phyloP scores from a whole-genome alignment of 2,329 filamentous ascomycete genomes.

The Colletotrichum liriopes region DNA sequence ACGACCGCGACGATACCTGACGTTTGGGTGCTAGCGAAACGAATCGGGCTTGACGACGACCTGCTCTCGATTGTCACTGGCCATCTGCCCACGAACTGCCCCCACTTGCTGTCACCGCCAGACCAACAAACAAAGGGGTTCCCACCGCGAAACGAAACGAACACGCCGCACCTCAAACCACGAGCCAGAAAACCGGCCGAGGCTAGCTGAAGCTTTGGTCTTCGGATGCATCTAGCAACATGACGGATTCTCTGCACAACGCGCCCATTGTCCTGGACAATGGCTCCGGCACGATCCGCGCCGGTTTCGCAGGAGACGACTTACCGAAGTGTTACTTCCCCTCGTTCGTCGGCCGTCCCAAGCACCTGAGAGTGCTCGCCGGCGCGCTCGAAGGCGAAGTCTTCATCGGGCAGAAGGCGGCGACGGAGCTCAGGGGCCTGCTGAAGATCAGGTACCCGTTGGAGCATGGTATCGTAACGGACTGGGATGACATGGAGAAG shows the following conservation, averaged over 20 bases:
- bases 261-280: slow-evolving; percentile 99
- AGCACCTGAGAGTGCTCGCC: slow-evolving; percentile 95
- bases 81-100: slow-evolving; percentile 11
- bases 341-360: slow-evolving; percentile 95
- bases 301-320: slow-evolving; percentile 96
- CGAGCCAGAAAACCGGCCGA: slow-evolving; percentile 15
- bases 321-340: slow-evolving; percentile 97
- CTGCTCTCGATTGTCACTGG: neutral
- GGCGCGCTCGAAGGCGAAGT: slow-evolving; percentile 96
- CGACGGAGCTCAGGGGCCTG: slow-evolving; percentile 90
- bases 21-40: neutral
- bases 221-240: slow-evolving; percentile 49
- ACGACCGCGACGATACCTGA: slow-evolving; percentile 31
- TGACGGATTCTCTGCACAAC: slow-evolving; percentile 86
- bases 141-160: slow-evolving; percentile 34
- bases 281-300: slow-evolving; percentile 96
- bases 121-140: slow-evolving; percentile 41
- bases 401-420: slow-evolving; percentile 92
- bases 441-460: slow-evolving; percentile 97
- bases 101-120: slow-evolving; percentile 40
- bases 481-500: slow-evolving; percentile 99
- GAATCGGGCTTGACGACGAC: neutral
- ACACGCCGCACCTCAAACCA: slow-evolving; percentile 12
- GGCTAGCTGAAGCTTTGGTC: neutral
- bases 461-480: slow-evolving; percentile 97